Evolutionary conservation across 129 eudicot genomes (phyloP).

Genomic region (Kitagawia praeruptora): DNA sequence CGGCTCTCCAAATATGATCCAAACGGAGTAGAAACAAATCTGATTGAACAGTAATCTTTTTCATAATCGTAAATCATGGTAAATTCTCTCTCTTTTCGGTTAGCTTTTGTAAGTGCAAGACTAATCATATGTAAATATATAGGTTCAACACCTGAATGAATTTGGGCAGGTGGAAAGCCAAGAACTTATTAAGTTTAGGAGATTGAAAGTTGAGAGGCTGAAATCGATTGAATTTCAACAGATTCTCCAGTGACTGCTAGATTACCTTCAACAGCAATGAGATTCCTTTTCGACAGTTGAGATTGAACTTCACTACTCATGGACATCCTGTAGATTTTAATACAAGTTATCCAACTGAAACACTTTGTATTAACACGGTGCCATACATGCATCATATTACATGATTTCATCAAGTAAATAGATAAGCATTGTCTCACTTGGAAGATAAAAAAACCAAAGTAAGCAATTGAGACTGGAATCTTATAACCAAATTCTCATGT

Average conservation of each 20-base stretch:
- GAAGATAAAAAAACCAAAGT: neutral
- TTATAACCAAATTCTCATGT: neutral
- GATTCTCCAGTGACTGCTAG: slow-evolving; percentile 65
- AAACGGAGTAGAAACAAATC: too few species aligned
- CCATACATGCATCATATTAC: neutral
- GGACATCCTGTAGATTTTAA: slow-evolving; percentile 45
- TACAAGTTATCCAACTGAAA: neutral
- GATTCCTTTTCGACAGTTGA: slow-evolving; percentile 56
- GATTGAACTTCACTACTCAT: slow-evolving; percentile 90
- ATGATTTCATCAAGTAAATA: neutral
- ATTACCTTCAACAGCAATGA: slow-evolving; percentile 75
- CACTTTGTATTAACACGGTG: neutral
- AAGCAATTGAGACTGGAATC: neutral
- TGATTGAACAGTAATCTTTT: too few species aligned
- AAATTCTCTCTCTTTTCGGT: too few species aligned
- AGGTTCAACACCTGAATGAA: too few species aligned
- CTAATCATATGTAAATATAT: too few species aligned
- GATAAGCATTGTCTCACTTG: neutral
- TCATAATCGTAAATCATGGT: too few species aligned
- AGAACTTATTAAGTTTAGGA: too few species aligned
- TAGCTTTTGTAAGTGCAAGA: too few species aligned
- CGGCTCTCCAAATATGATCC: too few species aligned
- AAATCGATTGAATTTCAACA: too few species aligned
- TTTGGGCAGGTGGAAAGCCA: too few species aligned
- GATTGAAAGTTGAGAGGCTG: too few species aligned